phyloP scores from a whole-genome alignment of 202 grass and related monocot species.

The Hordeum pubiflorum region DNA sequence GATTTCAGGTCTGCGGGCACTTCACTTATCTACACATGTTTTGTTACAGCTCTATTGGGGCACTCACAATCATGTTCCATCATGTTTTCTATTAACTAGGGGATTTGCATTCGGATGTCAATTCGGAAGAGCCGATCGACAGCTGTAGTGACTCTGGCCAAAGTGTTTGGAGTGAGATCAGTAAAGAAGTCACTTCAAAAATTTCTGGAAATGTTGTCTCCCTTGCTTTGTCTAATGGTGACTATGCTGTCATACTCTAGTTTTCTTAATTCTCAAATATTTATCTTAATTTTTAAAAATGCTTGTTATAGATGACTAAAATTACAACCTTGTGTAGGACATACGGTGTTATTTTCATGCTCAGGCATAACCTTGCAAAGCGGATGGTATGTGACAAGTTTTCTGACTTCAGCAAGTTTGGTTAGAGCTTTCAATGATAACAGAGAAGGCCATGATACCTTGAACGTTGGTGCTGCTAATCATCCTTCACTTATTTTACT shows the following conservation, averaged over 20 bases:
- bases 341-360: not conserved
- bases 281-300: not conserved
- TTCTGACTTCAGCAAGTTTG: conserved; percentile 18
- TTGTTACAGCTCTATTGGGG: not conserved
- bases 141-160: not conserved
- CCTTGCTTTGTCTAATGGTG: not conserved
- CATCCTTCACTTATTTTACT: not conserved
- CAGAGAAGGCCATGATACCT: not conserved
- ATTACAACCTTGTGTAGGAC: not conserved
- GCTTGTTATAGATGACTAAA: not conserved
- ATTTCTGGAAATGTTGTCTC: conserved; percentile 13
- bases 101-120: not conserved
- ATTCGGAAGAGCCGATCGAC: not conserved
- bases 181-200: not conserved
- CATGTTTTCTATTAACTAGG: not conserved
- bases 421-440: not conserved
- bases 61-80: not conserved
- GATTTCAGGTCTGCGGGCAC: not conserved
- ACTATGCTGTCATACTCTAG: not conserved
- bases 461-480: not conserved
- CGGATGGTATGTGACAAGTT: not conserved
- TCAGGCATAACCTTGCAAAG: conserved; percentile 19
- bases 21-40: not conserved
- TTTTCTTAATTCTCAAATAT: not conserved
- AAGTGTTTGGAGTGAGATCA: not conserved